Evolutionary conservation across 176 grass and related monocot genomes (phyloP).

Genomic region (Raddia guianensis): DNA sequence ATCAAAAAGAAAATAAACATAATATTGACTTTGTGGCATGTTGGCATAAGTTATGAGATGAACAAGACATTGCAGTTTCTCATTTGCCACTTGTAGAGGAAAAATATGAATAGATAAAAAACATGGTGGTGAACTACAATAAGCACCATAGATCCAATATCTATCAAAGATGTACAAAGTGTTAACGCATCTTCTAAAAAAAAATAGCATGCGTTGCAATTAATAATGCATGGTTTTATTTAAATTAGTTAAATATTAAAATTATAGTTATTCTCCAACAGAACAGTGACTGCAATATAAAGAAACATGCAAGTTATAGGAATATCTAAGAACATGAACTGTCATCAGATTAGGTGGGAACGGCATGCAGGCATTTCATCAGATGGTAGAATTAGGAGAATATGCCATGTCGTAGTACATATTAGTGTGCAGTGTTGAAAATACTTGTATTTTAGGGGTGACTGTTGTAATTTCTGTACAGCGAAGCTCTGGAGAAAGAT

Average conservation of each 20-base stretch:
- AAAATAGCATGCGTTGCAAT: constrained; percentile 8
- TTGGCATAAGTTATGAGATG: constrained; percentile 19
- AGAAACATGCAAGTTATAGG: not conserved
- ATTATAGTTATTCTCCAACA: not conserved
- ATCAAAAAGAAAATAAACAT: not conserved
- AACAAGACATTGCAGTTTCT: constrained; percentile 15
- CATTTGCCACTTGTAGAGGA: not conserved
- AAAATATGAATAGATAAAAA: not conserved
- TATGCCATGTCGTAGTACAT: not conserved
- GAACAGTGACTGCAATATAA: not conserved
- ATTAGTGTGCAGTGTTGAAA: not conserved
- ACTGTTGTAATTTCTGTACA: constrained; percentile 5
- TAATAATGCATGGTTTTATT: constrained; percentile 4
- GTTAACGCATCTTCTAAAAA: constrained; percentile 2
- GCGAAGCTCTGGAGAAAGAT: not conserved
- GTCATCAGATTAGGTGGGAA: not conserved
- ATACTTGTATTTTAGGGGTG: constrained; percentile 5
- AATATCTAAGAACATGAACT: not conserved
- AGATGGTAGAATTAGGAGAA: not conserved
- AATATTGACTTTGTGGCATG: not conserved
- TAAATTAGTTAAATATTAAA: not conserved
- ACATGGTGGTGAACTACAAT: not conserved
- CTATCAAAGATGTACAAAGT: not conserved
- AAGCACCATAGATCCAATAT: not conserved
- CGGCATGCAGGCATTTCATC: not conserved